Conservation (phyloP, 2,329 filamentous ascomycete genomes). For the Ascochyta koolunga region DNA sequence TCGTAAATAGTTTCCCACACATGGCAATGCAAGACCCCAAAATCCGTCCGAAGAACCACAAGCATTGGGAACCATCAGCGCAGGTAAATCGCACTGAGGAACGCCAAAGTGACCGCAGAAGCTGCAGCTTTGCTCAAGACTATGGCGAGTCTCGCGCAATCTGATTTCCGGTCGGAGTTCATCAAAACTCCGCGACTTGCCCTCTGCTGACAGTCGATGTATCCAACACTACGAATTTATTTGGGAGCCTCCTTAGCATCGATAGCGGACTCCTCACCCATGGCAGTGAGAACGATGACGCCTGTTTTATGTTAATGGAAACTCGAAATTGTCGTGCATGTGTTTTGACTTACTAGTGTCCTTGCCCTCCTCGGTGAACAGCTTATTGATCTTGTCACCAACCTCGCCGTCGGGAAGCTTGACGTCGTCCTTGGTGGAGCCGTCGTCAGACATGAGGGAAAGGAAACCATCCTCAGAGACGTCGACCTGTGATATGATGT, state of each 20-base stretch:
- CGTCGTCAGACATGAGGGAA: constrained; percentile 87
- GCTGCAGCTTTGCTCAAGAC: constrained; percentile 31
- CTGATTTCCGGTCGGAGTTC: constrained; percentile 31
- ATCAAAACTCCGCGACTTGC: constrained; percentile 36
- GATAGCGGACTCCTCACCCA: constrained; percentile 92
- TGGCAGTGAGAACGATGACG: constrained; percentile 90
- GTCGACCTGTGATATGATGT: constrained; percentile 69
- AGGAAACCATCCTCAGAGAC: constrained; percentile 94
- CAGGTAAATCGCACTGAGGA: constrained; percentile 38
- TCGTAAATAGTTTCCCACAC: constrained; percentile 45
- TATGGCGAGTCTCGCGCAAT: constrained; percentile 27
- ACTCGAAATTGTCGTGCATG: background rate
- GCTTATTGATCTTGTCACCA: constrained; percentile 82
- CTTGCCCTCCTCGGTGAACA: constrained; percentile 84
- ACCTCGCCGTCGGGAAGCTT: constrained; percentile 88
- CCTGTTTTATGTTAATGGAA: constrained; percentile 59
- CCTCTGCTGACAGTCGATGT: constrained; percentile 34
- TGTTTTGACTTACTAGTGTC: constrained; percentile 77
- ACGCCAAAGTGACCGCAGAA: constrained; percentile 38
- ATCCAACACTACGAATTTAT: constrained; percentile 39
- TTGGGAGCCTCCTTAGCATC: constrained; percentile 91
- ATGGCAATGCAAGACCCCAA: constrained; percentile 49
- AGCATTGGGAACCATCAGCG: constrained; percentile 41
- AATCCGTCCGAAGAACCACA: constrained; percentile 46
- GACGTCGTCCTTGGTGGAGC: constrained; percentile 92